Conservation (phyloP, 768 basidiomycete genomes). For the Zangia roseola region DNA sequence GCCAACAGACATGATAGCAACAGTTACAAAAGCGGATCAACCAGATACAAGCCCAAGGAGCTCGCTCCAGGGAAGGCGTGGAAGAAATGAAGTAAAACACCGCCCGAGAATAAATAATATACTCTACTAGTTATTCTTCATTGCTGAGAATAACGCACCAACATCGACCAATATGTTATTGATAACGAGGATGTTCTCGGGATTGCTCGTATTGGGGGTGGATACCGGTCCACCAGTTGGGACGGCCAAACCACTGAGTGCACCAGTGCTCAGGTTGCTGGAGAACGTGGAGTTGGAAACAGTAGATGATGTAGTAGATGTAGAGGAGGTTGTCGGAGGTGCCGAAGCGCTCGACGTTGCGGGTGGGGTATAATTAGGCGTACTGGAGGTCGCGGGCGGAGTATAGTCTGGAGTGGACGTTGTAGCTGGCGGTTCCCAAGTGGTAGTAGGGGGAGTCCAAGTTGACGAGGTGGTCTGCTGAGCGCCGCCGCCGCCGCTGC, state of each 20-base stretch:
- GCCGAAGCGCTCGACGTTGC: constrained; percentile 15
- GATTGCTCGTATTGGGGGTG: constrained; percentile 29
- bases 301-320: constrained; percentile 15
- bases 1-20: constrained; percentile 10
- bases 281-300: constrained; percentile 24
- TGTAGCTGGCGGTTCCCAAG: constrained; percentile 21
- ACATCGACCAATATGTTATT: constrained; percentile 38
- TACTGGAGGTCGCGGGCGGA: constrained; percentile 13
- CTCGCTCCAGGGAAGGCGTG: constrained; percentile 9
- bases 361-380: constrained; percentile 17
- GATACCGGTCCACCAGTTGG: constrained; percentile 28
- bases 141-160: constrained; percentile 16
- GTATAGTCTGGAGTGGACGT: constrained; percentile 24
- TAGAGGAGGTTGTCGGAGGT: constrained; percentile 21
- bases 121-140: constrained; percentile 1
- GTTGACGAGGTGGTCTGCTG: constrained; percentile 6
- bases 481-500: constrained; percentile 21
- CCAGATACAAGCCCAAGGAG: background rate
- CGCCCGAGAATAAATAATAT: background rate
- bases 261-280: constrained; percentile 13
- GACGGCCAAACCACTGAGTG: constrained; percentile 25
- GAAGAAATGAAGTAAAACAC: background rate
- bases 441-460: constrained; percentile 16
- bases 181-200: constrained; percentile 35
- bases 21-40: background rate